These are phyloP conservation scores for Naganishia vaughanmartiniae DNA, from an alignment of 768 basidiomycete genomes.

Conservation along the genomic window DNA sequence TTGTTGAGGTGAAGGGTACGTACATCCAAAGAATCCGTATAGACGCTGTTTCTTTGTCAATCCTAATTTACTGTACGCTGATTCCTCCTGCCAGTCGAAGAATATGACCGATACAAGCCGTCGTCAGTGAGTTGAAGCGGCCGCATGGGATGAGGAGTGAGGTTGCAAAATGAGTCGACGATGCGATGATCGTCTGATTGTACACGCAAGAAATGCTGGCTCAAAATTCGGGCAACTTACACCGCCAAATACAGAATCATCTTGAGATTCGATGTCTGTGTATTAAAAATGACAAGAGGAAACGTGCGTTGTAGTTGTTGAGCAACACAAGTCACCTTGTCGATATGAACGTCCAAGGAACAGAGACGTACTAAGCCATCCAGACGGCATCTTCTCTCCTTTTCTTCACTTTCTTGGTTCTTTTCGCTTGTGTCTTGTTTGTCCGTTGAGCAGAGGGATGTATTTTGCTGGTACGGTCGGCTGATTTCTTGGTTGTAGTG, in stretches of 20 bases:
- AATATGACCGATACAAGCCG: too few species aligned
- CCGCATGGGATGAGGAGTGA: too few species aligned
- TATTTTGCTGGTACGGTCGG: too few species aligned
- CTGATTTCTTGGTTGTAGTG: too few species aligned
- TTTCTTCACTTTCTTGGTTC: too few species aligned
- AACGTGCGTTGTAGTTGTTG: neutral
- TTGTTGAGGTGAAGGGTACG: constrained; percentile 41
- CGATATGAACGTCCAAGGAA: neutral
- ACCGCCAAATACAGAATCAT: constrained; percentile 17
- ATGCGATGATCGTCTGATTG: neutral
- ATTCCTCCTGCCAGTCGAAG: constrained; percentile 2
- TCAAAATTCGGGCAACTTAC: neutral
- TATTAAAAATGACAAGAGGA: neutral
- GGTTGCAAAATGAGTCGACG: too few species aligned
- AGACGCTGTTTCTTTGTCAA: constrained; percentile 54
- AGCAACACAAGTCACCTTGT: too few species aligned
- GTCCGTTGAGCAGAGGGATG: too few species aligned
- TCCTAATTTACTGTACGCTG: constrained; percentile 21
- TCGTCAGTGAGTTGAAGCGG: neutral
- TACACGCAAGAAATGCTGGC: too few species aligned
- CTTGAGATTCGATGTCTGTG: constrained; percentile 7
- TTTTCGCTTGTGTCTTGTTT: too few species aligned
- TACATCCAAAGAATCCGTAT: constrained; percentile 85
- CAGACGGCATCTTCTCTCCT: constrained; percentile 5
- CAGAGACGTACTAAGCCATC: constrained; percentile 23